Evolutionary conservation across 495 filamentous ascomycete species (phyloP).

Genomic region (Penicillium paradoxum): DNA sequence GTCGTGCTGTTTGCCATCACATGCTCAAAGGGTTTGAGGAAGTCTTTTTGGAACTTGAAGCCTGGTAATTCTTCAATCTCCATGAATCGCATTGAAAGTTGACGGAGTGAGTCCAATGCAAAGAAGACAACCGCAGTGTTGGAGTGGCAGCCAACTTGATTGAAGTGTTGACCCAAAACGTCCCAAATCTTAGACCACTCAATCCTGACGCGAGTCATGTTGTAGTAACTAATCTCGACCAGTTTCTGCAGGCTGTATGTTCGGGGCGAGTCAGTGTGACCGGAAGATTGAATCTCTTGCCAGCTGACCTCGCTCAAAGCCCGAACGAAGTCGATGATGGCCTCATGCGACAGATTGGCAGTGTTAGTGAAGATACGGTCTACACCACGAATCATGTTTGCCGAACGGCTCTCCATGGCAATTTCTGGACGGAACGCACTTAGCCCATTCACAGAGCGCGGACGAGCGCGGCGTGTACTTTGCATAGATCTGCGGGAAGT

Average conservation of each 20-base stretch:
- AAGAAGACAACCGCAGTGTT: constrained; percentile 97
- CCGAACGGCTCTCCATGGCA: constrained; percentile 83
- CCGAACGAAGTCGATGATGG: constrained; percentile 95
- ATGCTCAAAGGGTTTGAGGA: constrained; percentile 96
- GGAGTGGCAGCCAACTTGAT: constrained; percentile 89
- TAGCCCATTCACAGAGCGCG: constrained; percentile 58
- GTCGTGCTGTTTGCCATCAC: constrained; percentile 89
- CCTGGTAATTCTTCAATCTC: constrained; percentile 96
- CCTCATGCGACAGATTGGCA: constrained; percentile 85
- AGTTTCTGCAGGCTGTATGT: constrained; percentile 97
- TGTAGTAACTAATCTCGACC: constrained; percentile 98
- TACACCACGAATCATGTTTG: constrained; percentile 86
- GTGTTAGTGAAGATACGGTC: constrained; percentile 96
- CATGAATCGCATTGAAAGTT: constrained; percentile 97
- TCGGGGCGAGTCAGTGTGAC: constrained; percentile 87
- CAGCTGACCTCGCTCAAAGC: constrained; percentile 95
- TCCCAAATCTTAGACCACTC: constrained; percentile 98
- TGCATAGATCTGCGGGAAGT: constrained; percentile 63
- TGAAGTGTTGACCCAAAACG: constrained; percentile 95
- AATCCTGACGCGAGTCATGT: constrained; percentile 96
- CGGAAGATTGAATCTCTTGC: constrained; percentile 97
- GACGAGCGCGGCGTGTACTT: constrained; percentile 56
- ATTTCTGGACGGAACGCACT: constrained; percentile 77
- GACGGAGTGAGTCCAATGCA: constrained; percentile 87
- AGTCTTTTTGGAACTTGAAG: constrained; percentile 99